Conservation (phyloP, 2,329 filamentous ascomycete species). For the Fusarium xylarioides region DNA sequence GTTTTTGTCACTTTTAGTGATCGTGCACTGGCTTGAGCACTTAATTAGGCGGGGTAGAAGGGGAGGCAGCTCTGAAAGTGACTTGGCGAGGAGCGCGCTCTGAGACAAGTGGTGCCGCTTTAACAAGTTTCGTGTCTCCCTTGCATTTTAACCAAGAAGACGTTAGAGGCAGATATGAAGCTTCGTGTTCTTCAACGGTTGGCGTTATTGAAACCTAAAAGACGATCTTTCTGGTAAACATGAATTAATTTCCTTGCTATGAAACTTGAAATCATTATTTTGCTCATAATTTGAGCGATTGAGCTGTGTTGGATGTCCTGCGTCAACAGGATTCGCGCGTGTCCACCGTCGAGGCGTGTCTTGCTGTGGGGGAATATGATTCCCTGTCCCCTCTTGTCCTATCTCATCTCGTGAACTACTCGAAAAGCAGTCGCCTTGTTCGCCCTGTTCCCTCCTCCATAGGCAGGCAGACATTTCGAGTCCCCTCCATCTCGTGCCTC, state of each 20-base stretch:
- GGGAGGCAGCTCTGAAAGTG: slow-evolving; percentile 37
- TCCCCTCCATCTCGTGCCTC: slow-evolving; percentile 25
- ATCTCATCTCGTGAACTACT: slow-evolving; percentile 26
- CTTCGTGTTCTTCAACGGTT: slow-evolving; percentile 1
- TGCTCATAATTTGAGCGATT: background rate
- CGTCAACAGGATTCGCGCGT: slow-evolving; percentile 33
- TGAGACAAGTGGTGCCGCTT: slow-evolving; percentile 40
- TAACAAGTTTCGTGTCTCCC: slow-evolving; percentile 17
- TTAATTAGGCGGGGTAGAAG: slow-evolving; percentile 31
- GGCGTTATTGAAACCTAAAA: background rate
- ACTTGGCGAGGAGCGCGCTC: slow-evolving; percentile 30
- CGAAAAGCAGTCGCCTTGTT: slow-evolving; percentile 36
- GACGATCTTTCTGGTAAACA: fast-evolving
- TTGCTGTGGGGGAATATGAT: slow-evolving; percentile 19
- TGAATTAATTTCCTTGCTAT: background rate
- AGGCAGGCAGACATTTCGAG: slow-evolving; percentile 28
- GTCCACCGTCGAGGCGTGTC: slow-evolving; percentile 32
- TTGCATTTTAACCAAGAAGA: slow-evolving; percentile 4
- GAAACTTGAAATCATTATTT: background rate
- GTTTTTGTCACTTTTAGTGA: slow-evolving; percentile 38
- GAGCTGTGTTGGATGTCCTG: background rate
- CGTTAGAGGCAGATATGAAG: background rate
- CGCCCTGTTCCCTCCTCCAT: slow-evolving; percentile 32
- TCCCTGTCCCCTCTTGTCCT: slow-evolving; percentile 8
- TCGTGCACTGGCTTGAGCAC: slow-evolving; percentile 40